phyloP scores from a whole-genome alignment of 2,329 filamentous ascomycete genomes.

The Venturia aucupariae region DNA sequence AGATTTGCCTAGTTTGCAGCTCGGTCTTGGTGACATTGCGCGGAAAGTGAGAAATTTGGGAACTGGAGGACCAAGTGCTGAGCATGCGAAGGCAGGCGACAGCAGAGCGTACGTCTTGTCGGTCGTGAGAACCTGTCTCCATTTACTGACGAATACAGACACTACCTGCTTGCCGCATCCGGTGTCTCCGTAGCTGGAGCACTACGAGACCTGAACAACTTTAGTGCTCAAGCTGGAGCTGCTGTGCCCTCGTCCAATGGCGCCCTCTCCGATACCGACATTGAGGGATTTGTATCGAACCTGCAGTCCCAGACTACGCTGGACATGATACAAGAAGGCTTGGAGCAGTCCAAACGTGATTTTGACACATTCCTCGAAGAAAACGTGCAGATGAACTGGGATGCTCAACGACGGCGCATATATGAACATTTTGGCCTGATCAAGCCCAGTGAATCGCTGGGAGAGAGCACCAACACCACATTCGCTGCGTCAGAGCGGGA shows the following conservation, averaged over 20 bases:
- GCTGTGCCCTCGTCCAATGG: constrained; percentile 30
- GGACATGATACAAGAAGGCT: constrained; percentile 83
- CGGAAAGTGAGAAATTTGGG: constrained; percentile 67
- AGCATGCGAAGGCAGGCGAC: constrained; percentile 35
- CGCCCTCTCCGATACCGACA: constrained; percentile 42
- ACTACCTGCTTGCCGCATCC: constrained; percentile 87
- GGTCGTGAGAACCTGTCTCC: neutral
- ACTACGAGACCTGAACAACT: constrained; percentile 74
- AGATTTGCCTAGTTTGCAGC: constrained; percentile 79
- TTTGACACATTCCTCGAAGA: constrained; percentile 93
- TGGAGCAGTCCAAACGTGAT: constrained; percentile 79
- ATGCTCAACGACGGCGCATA: constrained; percentile 82
- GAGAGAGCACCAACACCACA: constrained; percentile 29
- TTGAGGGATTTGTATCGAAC: constrained; percentile 68
- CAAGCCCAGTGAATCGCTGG: constrained; percentile 27
- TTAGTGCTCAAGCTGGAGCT: constrained; percentile 58
- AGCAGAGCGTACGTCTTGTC: constrained; percentile 42
- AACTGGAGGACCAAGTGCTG: constrained; percentile 56
- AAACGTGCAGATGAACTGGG: constrained; percentile 92
- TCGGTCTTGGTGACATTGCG: constrained; percentile 81
- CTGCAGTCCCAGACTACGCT: constrained; percentile 85
- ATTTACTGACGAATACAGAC: constrained; percentile 40
- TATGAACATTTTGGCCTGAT: constrained; percentile 92
- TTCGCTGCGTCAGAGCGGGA: constrained; percentile 27
- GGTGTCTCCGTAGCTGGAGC: constrained; percentile 82